A percentile compares a stretch with the other conserved stretches of the same genome.
These are phyloP conservation scores for Magnolia officinalis DNA, from an alignment of 164 flowering plant genomes.

Conservation along the genomic window DNA sequence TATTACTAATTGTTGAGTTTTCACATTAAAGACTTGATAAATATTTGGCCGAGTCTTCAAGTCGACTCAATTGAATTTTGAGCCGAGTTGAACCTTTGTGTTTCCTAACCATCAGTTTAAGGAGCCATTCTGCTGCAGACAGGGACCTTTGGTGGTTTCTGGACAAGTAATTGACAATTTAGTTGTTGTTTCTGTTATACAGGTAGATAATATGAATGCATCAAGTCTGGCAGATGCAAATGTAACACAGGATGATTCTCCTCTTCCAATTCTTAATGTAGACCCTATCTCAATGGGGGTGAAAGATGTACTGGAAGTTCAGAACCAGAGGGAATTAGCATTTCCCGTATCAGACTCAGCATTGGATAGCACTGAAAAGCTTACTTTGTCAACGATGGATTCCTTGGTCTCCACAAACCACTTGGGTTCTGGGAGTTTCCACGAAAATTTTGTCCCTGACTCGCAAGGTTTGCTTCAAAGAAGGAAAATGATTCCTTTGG, in stretches of 20 bases:
- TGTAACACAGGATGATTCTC: slow-evolving; percentile 37
- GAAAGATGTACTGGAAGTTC: slow-evolving; percentile 2
- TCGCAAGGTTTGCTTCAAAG: slow-evolving; percentile 23
- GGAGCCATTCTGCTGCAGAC: too few relatives aligned
- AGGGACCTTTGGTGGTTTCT: background rate
- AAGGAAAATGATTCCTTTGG: slow-evolving; percentile 43
- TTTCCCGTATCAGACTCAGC: slow-evolving; percentile 25
- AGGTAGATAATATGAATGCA: slow-evolving; percentile 46
- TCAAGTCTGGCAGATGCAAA: slow-evolving; percentile 18
- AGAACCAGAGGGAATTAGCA: slow-evolving; percentile 26
- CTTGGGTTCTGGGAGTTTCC: slow-evolving; percentile 24
- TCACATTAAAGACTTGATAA: background rate
- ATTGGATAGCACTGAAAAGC: slow-evolving; percentile 29
- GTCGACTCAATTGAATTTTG: too few relatives aligned
- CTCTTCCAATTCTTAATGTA: slow-evolving; percentile 24
- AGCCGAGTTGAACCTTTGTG: background rate
- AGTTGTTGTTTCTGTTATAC: slow-evolving; percentile 11
- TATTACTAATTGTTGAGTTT: background rate
- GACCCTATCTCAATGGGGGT: slow-evolving; percentile 27
- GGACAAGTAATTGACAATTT: slow-evolving; percentile 3
- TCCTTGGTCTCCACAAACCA: slow-evolving; percentile 17
- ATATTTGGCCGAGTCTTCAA: too few relatives aligned
- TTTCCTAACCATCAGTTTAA: background rate
- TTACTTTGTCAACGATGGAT: slow-evolving; percentile 49
- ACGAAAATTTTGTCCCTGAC: slow-evolving; percentile 32